Conservation (phyloP, 2,329 filamentous ascomycete species). For the Aspergillus versicolor region DNA sequence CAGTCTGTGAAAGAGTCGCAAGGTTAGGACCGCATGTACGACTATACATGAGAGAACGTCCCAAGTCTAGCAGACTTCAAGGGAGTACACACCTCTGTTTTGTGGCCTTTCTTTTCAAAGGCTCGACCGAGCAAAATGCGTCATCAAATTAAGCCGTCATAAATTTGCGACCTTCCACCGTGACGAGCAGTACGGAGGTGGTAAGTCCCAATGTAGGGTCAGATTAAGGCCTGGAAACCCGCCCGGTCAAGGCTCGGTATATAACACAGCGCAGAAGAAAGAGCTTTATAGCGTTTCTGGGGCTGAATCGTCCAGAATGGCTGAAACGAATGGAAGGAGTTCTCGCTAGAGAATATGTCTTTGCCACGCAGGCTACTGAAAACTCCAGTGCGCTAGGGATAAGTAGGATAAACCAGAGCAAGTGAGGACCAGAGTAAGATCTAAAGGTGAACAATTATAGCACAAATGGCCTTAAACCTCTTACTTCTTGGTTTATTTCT, state of each 20-base stretch:
- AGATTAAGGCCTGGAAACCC: neutral
- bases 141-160: neutral
- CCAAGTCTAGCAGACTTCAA: too few species aligned
- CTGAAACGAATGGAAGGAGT: conserved; percentile 4
- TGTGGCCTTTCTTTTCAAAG: neutral
- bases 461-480: conserved; percentile 27
- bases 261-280: neutral
- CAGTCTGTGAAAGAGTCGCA: neutral
- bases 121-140: neutral
- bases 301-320: neutral
- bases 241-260: conserved; percentile 2
- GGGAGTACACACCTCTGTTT: neutral
- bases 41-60: neutral
- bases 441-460: conserved; percentile 27
- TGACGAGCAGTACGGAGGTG: neutral
- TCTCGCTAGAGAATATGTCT: conserved; percentile 12
- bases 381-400: conserved; percentile 16
- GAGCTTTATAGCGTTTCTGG: conserved; percentile 1
- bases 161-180: neutral
- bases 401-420: conserved; percentile 15
- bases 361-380: conserved; percentile 19
- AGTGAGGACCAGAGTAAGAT: conserved; percentile 11
- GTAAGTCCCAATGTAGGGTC: neutral
- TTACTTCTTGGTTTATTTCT: conserved; percentile 13
- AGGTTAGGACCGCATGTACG: neutral